Base-by-base conservation (phyloP, 1,284 basidiomycete genomes). In the Ceratobasidium papillatum region DNA sequence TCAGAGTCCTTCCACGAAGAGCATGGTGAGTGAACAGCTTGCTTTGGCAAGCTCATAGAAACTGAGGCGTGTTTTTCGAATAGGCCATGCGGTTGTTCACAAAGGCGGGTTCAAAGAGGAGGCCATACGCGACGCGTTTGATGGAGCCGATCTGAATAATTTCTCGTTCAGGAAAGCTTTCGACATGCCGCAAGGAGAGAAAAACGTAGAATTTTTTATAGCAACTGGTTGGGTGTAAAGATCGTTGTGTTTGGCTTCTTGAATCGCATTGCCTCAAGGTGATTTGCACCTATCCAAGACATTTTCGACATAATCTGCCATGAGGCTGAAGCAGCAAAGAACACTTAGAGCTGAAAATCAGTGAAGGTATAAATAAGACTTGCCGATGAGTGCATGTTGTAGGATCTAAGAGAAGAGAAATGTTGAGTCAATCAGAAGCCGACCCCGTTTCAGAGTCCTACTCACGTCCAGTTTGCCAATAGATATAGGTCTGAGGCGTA, bases 71-170 rank as follows among this genome's bases (percentile, higher is more conserved):
- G 22, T 25, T 47, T 32, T 12, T 17, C 27, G 5, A 14, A 11
- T 45, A 69, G 66, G 52, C 12, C 66, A 87, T 75, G 80, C 87
- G 45, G 88, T 91, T 52, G 80, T 87, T 25, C 88, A 91, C 76
- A 82, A 78, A 54, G 80, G 80, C 51, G 90, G 90, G 0, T 85
- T 91, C 63, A 79, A 79, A 11, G 84, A 87, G 78, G 80, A 78
- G 2, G 83, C 84, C 7, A 85, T 91, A 52, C 81, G 82, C 3
- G 75, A 69, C 5, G 82, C 83, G 1, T 90, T 90, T 68, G 84
- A 84, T 43, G 80, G 79, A 0, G 25, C 38, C 2, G 87, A 86
- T 0, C 79, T 91, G 52, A 77, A 78, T 27, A 80, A 82, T 2
- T 82, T 88, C 69, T 79, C 80, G 22, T 86, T 86, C 68, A 78